Base-by-base conservation (phyloP, 345 rosid genomes). In the Linum trigynum region DNA sequence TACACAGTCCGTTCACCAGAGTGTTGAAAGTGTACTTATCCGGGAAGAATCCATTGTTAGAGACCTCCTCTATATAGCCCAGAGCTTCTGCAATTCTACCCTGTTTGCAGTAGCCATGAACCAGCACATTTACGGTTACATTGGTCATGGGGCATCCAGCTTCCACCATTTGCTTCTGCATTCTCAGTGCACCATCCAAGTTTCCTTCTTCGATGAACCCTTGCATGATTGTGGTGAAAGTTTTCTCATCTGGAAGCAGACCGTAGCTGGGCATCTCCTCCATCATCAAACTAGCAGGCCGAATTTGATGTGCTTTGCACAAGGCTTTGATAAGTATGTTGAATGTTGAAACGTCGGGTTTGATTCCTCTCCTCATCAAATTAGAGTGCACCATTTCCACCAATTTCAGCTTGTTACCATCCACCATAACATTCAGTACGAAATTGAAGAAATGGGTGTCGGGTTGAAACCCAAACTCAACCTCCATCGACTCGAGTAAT, bases 171-270 rank as follows among this genome's bases (percentile, higher is more conserved):
- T 80, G 84, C 60, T 77, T 91, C 69, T 74, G 82, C 41, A 90
- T 71, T 66, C 91, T 83, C 72, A 88, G 66, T 1, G 98, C 98
- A 53, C 89, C 89, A 69, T 81, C 82, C 70, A 90, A 68, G 66
- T 90, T 79, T 1, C 97, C 97, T 70, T 88, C 94, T 72, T 86
- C 92, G 10, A 90, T 84, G 70, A 73, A 86, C 23, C 97, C 98
- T 65, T 90, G 90, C 90, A 92, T 92, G 62, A 92, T 67, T 1
- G 95, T 92, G 1, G 91, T 90, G 74, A 84, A 90, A 0, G 96
- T 86, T 71, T 81, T 86, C 86, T 92, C 96, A 59, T 90, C 97
- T 0, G 96, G 97, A 2, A 64, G 74, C 51, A 88, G 68, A 67
- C 87, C 86, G 55, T 85, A 78, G 70, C 70, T 75, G 1, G 76